Conservation (phyloP, 768 basidiomycete genomes). For the Stropharia rugosoannulata region DNA sequence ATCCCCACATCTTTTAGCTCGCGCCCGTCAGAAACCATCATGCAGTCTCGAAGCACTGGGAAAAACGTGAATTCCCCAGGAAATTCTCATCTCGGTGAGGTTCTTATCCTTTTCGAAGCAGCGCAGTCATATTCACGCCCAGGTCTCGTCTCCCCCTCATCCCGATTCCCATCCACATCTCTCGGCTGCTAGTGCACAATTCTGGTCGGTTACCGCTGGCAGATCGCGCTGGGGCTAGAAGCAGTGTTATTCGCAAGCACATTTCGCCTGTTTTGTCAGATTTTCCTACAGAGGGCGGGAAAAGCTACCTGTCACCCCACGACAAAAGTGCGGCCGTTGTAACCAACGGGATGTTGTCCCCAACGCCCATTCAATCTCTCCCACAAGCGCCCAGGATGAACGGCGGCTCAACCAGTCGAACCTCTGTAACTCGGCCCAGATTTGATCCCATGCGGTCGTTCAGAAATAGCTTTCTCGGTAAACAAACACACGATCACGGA, state of each 20-base stretch:
- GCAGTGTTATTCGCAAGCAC: background rate
- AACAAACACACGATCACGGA: slow-evolving; percentile 3
- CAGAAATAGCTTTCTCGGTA: slow-evolving; percentile 17
- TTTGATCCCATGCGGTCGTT: slow-evolving; percentile 17
- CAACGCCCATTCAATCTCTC: slow-evolving; percentile 13
- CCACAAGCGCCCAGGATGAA: slow-evolving; percentile 8
- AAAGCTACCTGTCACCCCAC: background rate
- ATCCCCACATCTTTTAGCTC: slow-evolving; percentile 14
- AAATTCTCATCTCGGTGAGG: slow-evolving; percentile 17
- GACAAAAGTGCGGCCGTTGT: background rate
- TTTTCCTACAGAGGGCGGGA: background rate
- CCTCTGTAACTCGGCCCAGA: slow-evolving; percentile 3
- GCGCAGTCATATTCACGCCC: background rate
- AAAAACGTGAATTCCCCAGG: background rate
- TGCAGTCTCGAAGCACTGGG: slow-evolving; percentile 13
- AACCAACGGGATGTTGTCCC: slow-evolving; percentile 9
- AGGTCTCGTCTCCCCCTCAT: background rate
- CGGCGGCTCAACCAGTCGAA: slow-evolving; percentile 5
- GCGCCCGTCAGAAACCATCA: slow-evolving; percentile 8
- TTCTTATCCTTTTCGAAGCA: background rate
- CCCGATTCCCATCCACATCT: background rate
- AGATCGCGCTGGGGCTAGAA: background rate
- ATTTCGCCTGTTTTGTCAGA: background rate
- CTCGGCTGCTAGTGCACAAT: background rate
- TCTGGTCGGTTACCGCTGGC: background rate